A percentile compares a stretch with the other conserved stretches of the same genome.
phyloP scores from a whole-genome alignment of 1,284 basidiomycete genomes.

The Veloboletus limbatus region DNA sequence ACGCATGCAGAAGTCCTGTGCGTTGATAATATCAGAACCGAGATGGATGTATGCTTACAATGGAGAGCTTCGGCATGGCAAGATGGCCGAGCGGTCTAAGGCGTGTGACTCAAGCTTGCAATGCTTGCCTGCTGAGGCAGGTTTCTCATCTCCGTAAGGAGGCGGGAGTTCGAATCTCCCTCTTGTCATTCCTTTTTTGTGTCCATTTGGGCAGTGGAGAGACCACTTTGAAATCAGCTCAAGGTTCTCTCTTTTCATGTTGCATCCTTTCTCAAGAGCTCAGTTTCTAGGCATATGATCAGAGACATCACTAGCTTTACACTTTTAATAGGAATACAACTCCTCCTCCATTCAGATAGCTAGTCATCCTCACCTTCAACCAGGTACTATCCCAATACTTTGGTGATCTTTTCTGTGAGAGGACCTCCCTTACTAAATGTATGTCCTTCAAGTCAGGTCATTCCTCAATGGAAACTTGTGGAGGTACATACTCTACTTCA shows the following conservation, averaged over 20 bases:
- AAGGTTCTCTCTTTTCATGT: too few relatives aligned
- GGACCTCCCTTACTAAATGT: constrained; percentile 50
- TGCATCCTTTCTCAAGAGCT: too few relatives aligned
- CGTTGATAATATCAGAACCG: too few relatives aligned
- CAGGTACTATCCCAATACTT: constrained; percentile 42
- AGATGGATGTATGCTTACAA: neutral
- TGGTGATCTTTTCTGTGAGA: constrained; percentile 45
- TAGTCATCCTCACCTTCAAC: constrained; percentile 5
- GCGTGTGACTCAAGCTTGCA: constrained; percentile 34
- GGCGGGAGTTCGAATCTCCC: constrained; percentile 36
- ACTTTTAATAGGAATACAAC: neutral
- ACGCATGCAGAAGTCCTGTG: too few relatives aligned
- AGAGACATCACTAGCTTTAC: neutral
- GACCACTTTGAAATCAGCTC: too few relatives aligned
- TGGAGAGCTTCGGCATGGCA: constrained; percentile 10
- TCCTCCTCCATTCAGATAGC: neutral
- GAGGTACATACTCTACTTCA: constrained; percentile 37
- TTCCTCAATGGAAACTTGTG: neutral
- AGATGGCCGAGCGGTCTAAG: constrained; percentile 34
- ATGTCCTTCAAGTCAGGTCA: neutral
- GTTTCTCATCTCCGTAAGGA: constrained; percentile 34
- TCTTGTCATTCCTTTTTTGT: too few relatives aligned
- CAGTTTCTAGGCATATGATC: too few relatives aligned
- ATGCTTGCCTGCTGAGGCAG: too few relatives aligned
- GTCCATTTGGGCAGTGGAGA: too few relatives aligned